Evolutionary conservation across 169 alveolate genomes (phyloP), one percentile per base, ranked within the genome.

Genomic region (Plasmodium vivax): DNA sequence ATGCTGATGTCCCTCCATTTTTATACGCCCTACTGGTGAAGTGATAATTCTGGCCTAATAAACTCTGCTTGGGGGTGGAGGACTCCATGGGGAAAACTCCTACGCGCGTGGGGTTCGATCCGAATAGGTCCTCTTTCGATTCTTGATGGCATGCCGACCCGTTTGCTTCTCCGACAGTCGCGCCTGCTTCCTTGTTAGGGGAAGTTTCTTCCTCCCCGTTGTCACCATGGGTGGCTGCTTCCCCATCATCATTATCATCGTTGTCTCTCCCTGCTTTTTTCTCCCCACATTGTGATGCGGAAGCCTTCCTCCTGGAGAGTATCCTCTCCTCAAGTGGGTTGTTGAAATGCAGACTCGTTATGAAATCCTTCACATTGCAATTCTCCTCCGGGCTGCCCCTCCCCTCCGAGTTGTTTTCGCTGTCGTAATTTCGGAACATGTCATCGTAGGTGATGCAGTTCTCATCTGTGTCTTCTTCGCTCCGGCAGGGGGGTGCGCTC

Each of bases 281-380:
- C 77, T 68, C 43, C 14, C 77, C 77, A 27, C n/a, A 0, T 68
- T 10, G 14, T 10, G 32, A 19, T 0, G 36, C n/a, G 7, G 47
- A 47, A 3, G 9, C 51, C 16, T 81, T 45, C 36, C 2, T 81
- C 68, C 38, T 81, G n/a, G 85, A 43, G 6, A 45, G 27, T 7
- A 43, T 36, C 27, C 19, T 32, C 34, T 83, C 68, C 56, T 87
- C 88, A 3, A 51, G 23, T 16, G 82, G 23, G 30, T 77, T 75
- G 23, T 34, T 56, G 23, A 75, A 87, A 43, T 77, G 87, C 8
- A 87, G 56, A 19, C 68, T 74, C 7, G 87, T 87, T 34, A 75
- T 77, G 47, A 34, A 75, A 5, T 87, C 87, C 36, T 87, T 87
- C 6, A 75, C 93, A 30, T 87, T 87, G 47, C 16, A 47, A 51